Evolutionary conservation across 306 rosid genomes (phyloP).

Genomic region (Dicorynia guianensis): DNA sequence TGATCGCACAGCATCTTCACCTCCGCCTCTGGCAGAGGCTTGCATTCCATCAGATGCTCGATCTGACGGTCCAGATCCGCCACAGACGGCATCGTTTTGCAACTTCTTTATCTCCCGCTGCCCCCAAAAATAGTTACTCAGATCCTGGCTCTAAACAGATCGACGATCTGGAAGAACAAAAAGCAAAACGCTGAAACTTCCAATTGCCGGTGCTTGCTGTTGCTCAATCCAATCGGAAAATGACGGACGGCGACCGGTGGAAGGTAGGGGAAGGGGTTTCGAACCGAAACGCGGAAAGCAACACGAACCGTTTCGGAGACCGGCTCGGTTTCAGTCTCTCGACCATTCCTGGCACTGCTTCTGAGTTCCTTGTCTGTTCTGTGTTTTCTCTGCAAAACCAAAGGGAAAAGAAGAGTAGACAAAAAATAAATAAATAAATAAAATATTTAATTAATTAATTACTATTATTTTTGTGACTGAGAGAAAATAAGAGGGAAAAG

Average conservation of each 20-base stretch:
- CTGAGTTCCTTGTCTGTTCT: background rate
- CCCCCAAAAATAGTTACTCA: background rate
- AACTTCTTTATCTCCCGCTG: background rate
- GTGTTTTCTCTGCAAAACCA: too few species aligned
- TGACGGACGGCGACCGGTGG: constrained; percentile 23
- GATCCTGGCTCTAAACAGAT: constrained; percentile 25
- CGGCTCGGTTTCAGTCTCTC: constrained; percentile 37
- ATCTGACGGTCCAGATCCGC: constrained; percentile 79
- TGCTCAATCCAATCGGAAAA: background rate
- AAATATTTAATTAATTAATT: background rate
- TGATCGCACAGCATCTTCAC: constrained; percentile 68
- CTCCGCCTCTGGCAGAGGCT: constrained; percentile 62
- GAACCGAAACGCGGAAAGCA: constrained; percentile 10
- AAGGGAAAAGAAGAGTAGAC: background rate
- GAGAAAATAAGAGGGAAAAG: background rate
- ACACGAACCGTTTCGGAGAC: constrained; percentile 46
- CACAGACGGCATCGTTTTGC: constrained; percentile 58
- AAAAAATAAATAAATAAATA: background rate
- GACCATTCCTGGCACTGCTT: constrained; percentile 25
- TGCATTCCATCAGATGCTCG: constrained; percentile 70
- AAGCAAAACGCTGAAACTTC: background rate
- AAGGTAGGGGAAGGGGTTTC: constrained; percentile 30
- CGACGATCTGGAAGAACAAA: constrained; percentile 19
- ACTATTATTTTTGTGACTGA: constrained; percentile 10
- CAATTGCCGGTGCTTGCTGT: background rate